Conservation (phyloP, 768 basidiomycete genomes). For the Lactarius hengduanensis region DNA sequence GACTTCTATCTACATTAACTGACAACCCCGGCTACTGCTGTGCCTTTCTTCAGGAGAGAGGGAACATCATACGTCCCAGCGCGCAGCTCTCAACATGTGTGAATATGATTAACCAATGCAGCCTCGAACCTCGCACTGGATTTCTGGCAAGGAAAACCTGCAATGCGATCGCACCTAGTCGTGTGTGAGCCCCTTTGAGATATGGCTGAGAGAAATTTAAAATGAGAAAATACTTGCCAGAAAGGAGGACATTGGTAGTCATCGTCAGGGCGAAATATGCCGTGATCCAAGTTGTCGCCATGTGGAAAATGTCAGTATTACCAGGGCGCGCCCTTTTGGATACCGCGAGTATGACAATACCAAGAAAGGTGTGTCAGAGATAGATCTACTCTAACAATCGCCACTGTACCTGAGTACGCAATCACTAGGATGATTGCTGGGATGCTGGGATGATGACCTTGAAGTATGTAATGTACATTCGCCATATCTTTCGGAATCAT, state of each 20-base stretch:
- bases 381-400: neutral
- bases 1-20: neutral
- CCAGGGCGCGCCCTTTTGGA: neutral
- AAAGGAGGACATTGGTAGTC: conserved; percentile 6
- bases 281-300: conserved; percentile 4
- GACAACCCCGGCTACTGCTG: neutral
- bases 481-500: conserved; percentile 16
- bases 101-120: neutral
- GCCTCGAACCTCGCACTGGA: neutral
- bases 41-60: neutral
- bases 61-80: neutral
- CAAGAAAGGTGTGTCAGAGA: neutral
- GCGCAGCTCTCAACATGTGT: conserved; percentile 12
- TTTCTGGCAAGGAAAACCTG: neutral
- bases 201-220: neutral
- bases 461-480: conserved; percentile 4
- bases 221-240: neutral
- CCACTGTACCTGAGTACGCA: conserved; percentile 9
- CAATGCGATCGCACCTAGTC: conserved; percentile 11
- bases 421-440: conserved; percentile 2
- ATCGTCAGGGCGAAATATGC: conserved; percentile 9
- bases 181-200: neutral
- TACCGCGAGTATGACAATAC: neutral
- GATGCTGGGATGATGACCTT: neutral
- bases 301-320: conserved; percentile 8